Percentiles rank a stretch among this genome's conserved stretches.
Conservation (phyloP, 176 grass and related monocot genomes). For the Avena insularis region DNA sequence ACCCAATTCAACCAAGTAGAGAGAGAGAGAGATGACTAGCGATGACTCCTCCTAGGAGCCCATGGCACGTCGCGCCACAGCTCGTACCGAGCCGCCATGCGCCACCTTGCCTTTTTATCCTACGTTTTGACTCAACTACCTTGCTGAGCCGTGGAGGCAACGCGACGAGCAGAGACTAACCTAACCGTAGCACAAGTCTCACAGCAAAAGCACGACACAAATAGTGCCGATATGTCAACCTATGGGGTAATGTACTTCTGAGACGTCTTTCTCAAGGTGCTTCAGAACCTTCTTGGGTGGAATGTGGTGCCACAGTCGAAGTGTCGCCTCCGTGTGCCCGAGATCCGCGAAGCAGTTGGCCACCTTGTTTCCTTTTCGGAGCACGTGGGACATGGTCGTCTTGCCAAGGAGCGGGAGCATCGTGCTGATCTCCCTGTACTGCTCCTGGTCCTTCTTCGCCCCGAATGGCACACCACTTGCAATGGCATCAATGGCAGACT, state of each 20-base stretch:
- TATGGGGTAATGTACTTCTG: no score
- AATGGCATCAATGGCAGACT: slow-evolving; percentile 47
- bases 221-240: no score
- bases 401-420: slow-evolving; percentile 46
- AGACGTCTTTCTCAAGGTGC: slow-evolving; percentile 23
- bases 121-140: slow-evolving; percentile 60
- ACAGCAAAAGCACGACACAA: no score
- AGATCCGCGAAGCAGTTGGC: slow-evolving; percentile 65
- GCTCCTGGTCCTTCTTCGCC: slow-evolving; percentile 35
- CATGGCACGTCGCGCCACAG: no score
- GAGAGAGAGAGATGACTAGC: no score
- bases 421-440: slow-evolving; percentile 45
- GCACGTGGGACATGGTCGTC: slow-evolving; percentile 56
- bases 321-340: slow-evolving; percentile 40
- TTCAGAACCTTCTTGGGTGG: not conserved
- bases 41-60: no score
- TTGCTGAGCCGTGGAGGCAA: slow-evolving; percentile 46
- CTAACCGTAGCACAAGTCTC: not conserved
- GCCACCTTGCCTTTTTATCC: slow-evolving; percentile 43
- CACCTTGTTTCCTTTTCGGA: slow-evolving; percentile 60
- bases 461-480: no score
- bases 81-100: no score
- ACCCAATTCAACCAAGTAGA: no score
- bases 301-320: slow-evolving; percentile 47
- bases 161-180: not conserved